These are phyloP conservation scores for Chytriomyces hyalinus DNA, from an alignment of 192 early-diverging fungal genomes.

Conservation along the genomic window DNA sequence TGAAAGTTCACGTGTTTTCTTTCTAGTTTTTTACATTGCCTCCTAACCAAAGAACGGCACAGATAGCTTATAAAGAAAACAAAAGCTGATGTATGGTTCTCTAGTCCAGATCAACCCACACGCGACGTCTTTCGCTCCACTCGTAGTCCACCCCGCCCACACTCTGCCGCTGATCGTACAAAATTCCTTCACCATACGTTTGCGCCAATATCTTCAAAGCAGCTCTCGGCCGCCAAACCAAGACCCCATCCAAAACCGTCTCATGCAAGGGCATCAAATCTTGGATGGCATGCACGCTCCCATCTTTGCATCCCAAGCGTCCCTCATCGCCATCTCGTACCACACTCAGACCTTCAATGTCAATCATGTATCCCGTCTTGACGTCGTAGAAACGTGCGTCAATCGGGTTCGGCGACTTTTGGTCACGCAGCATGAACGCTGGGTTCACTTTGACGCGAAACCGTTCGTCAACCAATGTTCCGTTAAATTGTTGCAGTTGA, in stretches of 20 bases:
- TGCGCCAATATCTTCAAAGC: constrained; percentile 20
- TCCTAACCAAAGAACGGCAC: too few relatives aligned
- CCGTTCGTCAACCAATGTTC: constrained; percentile 14
- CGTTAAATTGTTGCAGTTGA: background rate
- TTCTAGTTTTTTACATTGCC: too few relatives aligned
- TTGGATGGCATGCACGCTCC: background rate
- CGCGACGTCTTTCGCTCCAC: too few relatives aligned
- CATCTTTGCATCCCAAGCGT: constrained; percentile 3
- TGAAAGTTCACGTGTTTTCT: too few relatives aligned
- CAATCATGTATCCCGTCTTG: constrained; percentile 17
- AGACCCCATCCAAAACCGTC: constrained; percentile 2
- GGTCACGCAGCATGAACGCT: background rate
- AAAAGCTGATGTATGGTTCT: too few relatives aligned
- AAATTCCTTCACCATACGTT: constrained; percentile 21
- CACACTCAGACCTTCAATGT: background rate
- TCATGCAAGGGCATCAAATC: constrained; percentile 20
- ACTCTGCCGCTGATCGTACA: background rate
- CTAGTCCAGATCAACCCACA: too few relatives aligned
- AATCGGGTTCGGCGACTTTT: background rate
- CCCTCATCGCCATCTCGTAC: background rate
- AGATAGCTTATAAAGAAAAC: too few relatives aligned
- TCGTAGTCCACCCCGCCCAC: too few relatives aligned
- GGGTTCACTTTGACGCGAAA: constrained; percentile 13
- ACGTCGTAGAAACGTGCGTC: constrained; percentile 10
- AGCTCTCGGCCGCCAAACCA: constrained; percentile 12